phyloP scores from a whole-genome alignment of 2,329 filamentous ascomycete species.

The Shiraia bambusicola region DNA sequence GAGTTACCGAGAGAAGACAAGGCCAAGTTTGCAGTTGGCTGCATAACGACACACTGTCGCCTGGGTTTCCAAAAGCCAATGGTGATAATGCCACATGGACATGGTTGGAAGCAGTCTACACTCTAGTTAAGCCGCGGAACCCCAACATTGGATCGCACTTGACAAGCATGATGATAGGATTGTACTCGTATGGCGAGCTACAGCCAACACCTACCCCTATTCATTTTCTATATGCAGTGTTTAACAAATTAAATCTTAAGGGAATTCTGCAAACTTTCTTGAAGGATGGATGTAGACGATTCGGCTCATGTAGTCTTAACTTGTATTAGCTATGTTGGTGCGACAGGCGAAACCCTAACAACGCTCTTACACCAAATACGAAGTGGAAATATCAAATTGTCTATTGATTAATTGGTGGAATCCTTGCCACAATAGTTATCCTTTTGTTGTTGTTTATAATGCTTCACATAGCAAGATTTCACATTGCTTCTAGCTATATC shows the following conservation, averaged over 20 bases:
- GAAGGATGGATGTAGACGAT: no score
- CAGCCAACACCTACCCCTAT: slow-evolving; percentile 46
- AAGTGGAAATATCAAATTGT: no score
- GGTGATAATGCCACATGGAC: slow-evolving; percentile 2
- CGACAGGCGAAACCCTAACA: no score
- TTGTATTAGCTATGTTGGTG: no score
- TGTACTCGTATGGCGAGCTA: slow-evolving; percentile 49
- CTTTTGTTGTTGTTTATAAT: no score
- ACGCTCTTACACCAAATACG: no score
- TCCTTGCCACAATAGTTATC: no score
- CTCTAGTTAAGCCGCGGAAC: slow-evolving; percentile 36
- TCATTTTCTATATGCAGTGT: slow-evolving; percentile 40
- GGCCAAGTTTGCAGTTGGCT: slow-evolving; percentile 17
- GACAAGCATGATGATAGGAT: slow-evolving; percentile 51
- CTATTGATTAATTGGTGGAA: no score
- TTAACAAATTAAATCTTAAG: slow-evolving; percentile 3
- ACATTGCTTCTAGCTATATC: no score
- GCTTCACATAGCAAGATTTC: no score
- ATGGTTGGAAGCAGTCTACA: slow-evolving; percentile 27
- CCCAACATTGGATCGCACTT: slow-evolving; percentile 47
- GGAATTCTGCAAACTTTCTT: no score
- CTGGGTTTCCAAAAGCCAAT: slow-evolving; percentile 26
- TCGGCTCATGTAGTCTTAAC: no score
- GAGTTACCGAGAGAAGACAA: slow-evolving; percentile 15
- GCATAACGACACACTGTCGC: slow-evolving; percentile 13